A percentile compares a stretch with the other conserved stretches of the same genome.
phyloP scores from a whole-genome alignment of 2,329 filamentous ascomycete genomes.

The Tolypocladium inflatum region DNA sequence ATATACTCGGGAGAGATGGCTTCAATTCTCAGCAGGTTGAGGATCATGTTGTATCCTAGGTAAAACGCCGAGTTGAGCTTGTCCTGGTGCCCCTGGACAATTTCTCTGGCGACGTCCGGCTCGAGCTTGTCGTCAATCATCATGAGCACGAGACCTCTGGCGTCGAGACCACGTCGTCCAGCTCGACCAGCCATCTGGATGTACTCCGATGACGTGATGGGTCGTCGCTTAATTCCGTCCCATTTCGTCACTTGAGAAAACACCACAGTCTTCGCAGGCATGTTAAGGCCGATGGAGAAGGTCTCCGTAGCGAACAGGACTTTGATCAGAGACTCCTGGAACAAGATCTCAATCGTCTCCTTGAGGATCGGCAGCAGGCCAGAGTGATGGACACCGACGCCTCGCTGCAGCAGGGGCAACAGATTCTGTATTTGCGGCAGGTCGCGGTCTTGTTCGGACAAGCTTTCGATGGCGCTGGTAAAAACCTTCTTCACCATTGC shows the following conservation, averaged over 20 bases:
- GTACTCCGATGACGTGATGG: slow-evolving; percentile 90
- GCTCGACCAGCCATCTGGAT: slow-evolving; percentile 98
- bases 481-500: slow-evolving; percentile 92
- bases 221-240: slow-evolving; percentile 71
- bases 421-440: slow-evolving; percentile 88
- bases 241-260: slow-evolving; percentile 96
- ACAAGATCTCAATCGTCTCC: slow-evolving; percentile 97
- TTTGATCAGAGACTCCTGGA: slow-evolving; percentile 97
- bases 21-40: slow-evolving; percentile 94
- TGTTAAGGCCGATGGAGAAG: slow-evolving; percentile 96
- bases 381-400: slow-evolving; percentile 95
- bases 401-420: slow-evolving; percentile 76
- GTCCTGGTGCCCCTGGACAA: slow-evolving; percentile 94
- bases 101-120: slow-evolving; percentile 83
- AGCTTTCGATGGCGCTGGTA: slow-evolving; percentile 79
- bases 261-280: slow-evolving; percentile 99
- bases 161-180: slow-evolving; percentile 92
- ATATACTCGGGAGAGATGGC: slow-evolving; percentile 98
- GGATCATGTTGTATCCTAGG: slow-evolving; percentile 97
- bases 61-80: slow-evolving; percentile 97
- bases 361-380: slow-evolving; percentile 92
- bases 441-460: slow-evolving; percentile 83
- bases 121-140: slow-evolving; percentile 98
- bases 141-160: slow-evolving; percentile 98
- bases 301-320: slow-evolving; percentile 97